A percentile compares a stretch with the other conserved stretches of the same genome.
Conservation (phyloP, 2,329 filamentous ascomycete genomes). For the Hirsutella minnesotensis region DNA sequence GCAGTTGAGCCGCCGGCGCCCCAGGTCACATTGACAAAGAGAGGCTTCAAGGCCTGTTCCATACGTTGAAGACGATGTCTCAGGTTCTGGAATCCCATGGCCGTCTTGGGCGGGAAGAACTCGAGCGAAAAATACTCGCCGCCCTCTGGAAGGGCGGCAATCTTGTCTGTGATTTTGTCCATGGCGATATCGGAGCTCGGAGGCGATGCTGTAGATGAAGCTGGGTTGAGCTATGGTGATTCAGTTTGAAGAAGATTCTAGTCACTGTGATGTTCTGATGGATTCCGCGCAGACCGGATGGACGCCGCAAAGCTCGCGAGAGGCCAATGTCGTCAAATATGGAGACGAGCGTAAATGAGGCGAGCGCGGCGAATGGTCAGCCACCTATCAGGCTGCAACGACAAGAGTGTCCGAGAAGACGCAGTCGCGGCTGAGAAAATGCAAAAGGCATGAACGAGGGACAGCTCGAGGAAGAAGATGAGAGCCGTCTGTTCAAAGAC, state of each 20-base stretch:
- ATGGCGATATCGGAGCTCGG: slow-evolving; percentile 25
- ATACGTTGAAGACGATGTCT: slow-evolving; percentile 89
- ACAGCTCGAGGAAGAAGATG: neutral
- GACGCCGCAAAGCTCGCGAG: neutral
- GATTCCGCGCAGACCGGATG: too few relatives aligned
- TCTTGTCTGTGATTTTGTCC: slow-evolving; percentile 92
- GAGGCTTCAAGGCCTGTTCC: slow-evolving; percentile 77
- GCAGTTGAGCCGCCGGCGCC: slow-evolving; percentile 90
- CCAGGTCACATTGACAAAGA: slow-evolving; percentile 98
- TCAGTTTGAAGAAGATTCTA: neutral
- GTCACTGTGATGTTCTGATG: too few relatives aligned
- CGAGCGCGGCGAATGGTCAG: neutral
- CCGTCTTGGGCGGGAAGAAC: slow-evolving; percentile 97
- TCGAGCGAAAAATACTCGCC: slow-evolving; percentile 90
- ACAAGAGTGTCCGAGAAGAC: neutral
- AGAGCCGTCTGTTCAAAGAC: neutral
- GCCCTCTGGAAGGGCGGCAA: slow-evolving; percentile 74
- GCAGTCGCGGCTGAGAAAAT: neutral
- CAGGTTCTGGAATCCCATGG: slow-evolving; percentile 90
- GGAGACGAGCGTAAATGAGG: neutral
- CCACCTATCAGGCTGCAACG: neutral
- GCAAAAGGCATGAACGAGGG: neutral
- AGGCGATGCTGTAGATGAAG: neutral
- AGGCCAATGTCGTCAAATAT: neutral
- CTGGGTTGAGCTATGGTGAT: neutral